These are phyloP conservation scores for Euphrasia arctica DNA, from an alignment of 305 asterid genomes.

Conservation along the genomic window DNA sequence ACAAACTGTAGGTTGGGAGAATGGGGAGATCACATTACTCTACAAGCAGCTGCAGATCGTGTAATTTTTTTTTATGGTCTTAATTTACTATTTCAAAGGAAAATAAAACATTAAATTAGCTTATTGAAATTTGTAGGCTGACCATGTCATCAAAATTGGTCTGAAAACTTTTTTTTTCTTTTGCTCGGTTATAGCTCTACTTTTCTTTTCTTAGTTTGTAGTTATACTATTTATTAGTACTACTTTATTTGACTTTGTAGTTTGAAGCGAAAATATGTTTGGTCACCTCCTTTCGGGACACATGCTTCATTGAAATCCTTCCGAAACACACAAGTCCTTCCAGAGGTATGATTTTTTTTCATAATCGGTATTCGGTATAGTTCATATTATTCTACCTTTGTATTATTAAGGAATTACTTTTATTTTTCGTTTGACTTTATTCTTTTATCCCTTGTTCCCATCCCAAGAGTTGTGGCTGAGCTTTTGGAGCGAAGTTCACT, in stretches of 20 bases:
- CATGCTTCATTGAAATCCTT: conserved; percentile 81
- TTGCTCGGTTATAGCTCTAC: no score
- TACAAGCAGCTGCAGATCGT: conserved; percentile 96
- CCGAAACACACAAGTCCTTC: conserved; percentile 60
- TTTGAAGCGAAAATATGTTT: conserved; percentile 80
- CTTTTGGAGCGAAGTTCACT: conserved; percentile 98
- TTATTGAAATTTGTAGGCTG: not conserved
- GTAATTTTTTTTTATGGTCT: conserved; percentile 33
- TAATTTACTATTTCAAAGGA: not conserved
- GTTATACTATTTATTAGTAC: conserved; percentile 8
- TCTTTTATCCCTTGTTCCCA: conserved; percentile 12
- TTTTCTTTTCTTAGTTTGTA: no score
- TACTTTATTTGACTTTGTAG: conserved; percentile 35
- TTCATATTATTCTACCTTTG: not conserved
- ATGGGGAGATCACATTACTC: conserved; percentile 98
- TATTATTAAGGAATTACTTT: not conserved
- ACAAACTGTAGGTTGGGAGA: conserved; percentile 59
- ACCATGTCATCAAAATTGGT: not conserved
- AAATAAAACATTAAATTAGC: not conserved
- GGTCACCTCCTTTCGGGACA: conserved; percentile 87
- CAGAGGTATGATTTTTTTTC: conserved; percentile 41
- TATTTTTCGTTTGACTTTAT: no score
- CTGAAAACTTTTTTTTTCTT: not conserved
- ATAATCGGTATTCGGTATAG: not conserved
- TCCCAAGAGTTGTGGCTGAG: conserved; percentile 83